Percentiles rank a stretch among this genome's conserved stretches.
phyloP scores from a whole-genome alignment of 441 rosid species.

The Pelargonium australe region DNA sequence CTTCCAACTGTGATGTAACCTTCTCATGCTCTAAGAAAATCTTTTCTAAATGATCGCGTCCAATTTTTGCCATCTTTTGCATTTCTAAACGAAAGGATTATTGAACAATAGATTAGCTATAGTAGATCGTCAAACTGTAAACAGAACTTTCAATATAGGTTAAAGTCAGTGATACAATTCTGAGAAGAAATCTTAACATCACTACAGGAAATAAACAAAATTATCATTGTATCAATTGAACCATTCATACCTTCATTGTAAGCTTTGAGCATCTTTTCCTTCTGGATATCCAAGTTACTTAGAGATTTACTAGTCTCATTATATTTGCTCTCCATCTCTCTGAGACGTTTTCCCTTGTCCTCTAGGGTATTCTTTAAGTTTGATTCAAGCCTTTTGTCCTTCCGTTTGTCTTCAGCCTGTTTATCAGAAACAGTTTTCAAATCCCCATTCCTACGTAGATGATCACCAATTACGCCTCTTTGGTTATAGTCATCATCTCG shows the following conservation, averaged over 20 bases:
- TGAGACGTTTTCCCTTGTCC: conserved; percentile 41
- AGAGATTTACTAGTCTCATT: conserved; percentile 4
- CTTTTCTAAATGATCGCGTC: conserved; percentile 36
- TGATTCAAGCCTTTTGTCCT: conserved; percentile 54
- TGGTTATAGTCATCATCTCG: conserved; percentile 68
- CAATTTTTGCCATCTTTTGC: conserved; percentile 33
- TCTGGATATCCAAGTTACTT: neutral
- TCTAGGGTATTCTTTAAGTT: conserved; percentile 45
- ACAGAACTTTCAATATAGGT: no score
- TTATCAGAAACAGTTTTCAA: conserved; percentile 65
- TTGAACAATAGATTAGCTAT: neutral
- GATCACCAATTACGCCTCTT: conserved; percentile 59
- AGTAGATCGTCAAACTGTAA: neutral
- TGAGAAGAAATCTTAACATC: no score
- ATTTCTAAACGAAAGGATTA: neutral
- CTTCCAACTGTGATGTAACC: conserved; percentile 27
- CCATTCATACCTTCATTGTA: conserved; percentile 5
- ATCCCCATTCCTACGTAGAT: conserved; percentile 67
- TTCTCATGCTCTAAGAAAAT: conserved; percentile 39
- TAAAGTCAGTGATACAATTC: no score
- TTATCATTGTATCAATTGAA: no score
- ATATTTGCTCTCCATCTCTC: conserved; percentile 49
- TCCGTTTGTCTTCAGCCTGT: conserved; percentile 75
- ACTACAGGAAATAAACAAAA: no score
- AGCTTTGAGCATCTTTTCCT: neutral